Evolutionary conservation across 495 filamentous ascomycete species (phyloP), one percentile per base, ranked within the genome.

Genomic region (Lepidopterella palustris): DNA sequence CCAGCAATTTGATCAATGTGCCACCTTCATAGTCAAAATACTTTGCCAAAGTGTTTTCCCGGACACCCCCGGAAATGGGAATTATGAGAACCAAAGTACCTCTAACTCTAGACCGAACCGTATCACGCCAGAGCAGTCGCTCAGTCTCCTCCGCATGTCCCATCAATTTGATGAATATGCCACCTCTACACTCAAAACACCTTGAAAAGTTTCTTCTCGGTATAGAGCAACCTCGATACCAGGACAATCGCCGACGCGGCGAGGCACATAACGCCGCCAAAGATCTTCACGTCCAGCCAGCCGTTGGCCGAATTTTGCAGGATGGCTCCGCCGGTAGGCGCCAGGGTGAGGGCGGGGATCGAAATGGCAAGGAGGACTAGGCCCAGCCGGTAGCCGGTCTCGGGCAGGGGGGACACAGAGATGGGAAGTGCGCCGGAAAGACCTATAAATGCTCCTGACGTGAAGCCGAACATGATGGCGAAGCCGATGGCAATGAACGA

Each of bases 381-480:
- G 39, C 39, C 39, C 20, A 20, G 2, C 13, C 39, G 39, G 39
- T 15, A 42, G 1, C 39, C 39, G 6, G 20, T 11, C 39, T 42
- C 39, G 3, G 39, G 13, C 6, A 42, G 13, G 3, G 31, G 32
- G 10, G 81, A 84, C 63, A 89, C 85, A 67, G 89, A 85, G 0
- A 85, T 85, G 18, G 87, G 68, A 5, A 86, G 69, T 0, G 82
- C 79, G 0, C 82, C 79, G 0, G 77, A 74, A 3, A 89, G 72
- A 0, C 80, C 83, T 56, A 90, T 81, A 66, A 85, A 88, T 3
- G 84, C 84, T 3, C 87, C 87, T 1, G 84, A 85, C n/a, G 79
- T 76, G 70, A 90, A 89, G 1, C 87, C 87, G 67, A 85, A 90
- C 0, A 89, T 63, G 0, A 79, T 78, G 5, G 80, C 78, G 72